Evolutionary conservation across 768 basidiomycete species (phyloP).

Genomic region (Mycena pura): DNA sequence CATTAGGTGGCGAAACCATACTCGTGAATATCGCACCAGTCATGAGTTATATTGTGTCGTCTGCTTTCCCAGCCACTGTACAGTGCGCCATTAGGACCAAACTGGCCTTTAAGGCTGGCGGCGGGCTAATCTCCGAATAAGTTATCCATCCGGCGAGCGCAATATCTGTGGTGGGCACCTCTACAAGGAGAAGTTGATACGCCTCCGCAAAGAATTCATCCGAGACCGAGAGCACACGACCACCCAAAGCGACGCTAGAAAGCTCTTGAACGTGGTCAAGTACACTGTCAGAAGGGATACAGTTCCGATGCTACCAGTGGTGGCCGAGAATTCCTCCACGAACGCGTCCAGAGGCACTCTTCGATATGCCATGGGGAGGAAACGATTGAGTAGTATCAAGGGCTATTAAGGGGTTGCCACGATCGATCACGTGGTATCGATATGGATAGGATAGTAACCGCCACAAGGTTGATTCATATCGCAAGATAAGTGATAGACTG

Average conservation of each 20-base stretch:
- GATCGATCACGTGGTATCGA: slow-evolving; percentile 15
- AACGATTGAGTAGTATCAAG: background rate
- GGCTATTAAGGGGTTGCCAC: background rate
- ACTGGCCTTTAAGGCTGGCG: slow-evolving; percentile 91
- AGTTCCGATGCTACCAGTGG: slow-evolving; percentile 52
- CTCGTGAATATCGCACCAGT: slow-evolving; percentile 65
- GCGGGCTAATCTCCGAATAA: slow-evolving; percentile 64
- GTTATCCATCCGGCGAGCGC: slow-evolving; percentile 1
- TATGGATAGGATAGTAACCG: no score
- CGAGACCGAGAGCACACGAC: slow-evolving; percentile 73
- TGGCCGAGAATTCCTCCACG: slow-evolving; percentile 50
- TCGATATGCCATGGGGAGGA: slow-evolving; percentile 49
- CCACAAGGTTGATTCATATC: no score
- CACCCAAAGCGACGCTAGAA: slow-evolving; percentile 86
- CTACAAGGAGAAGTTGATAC: slow-evolving; percentile 79
- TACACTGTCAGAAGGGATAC: background rate
- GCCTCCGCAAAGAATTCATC: slow-evolving; percentile 98
- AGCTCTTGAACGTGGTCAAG: slow-evolving; percentile 63
- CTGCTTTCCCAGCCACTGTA: slow-evolving; percentile 95
- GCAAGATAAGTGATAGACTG: background rate
- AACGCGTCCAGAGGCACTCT: slow-evolving; percentile 55
- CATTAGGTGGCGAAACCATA: background rate
- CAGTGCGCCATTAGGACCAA: slow-evolving; percentile 93
- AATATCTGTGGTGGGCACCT: slow-evolving; percentile 48
- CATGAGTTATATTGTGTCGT: slow-evolving; percentile 85